Evolutionary conservation across 768 basidiomycete genomes (phyloP), one percentile per base, ranked within the genome.

Genomic region (Cantharellus anzutake): DNA sequence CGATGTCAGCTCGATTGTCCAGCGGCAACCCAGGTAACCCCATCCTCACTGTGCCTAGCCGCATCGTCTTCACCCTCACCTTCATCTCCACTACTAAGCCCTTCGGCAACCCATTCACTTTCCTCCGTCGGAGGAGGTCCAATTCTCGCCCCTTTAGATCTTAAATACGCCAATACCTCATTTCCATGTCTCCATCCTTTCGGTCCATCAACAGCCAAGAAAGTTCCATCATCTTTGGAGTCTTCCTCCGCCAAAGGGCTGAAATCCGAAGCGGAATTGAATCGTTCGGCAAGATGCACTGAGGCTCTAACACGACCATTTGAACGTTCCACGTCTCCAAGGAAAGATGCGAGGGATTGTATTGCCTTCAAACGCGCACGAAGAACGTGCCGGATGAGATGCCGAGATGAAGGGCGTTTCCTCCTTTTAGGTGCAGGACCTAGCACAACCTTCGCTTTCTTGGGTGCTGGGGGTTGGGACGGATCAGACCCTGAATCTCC

Each of bases 341-440:
- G 80, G 68, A 88, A 83, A 57, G 71, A 71, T 16, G 83, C 82
- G 16, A 97, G 78, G 3, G 82, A 80, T 61, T 81, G 80, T 41
- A 83, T 78, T 14, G 91, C 90, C 68, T 90, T 82, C 3, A 82
- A 78, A n/a, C 93, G 83, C 35, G 86, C 83, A 16, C 86, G 78
- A 57, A 97, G 74, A 60, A 96, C 86, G 70, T 96, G 89, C 20
- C 88, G 85, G 65, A 97, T 82, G 61, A 96, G 80, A 51, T 82
- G 79, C 51, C 88, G 81, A 4, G 88, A 83, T 5, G 89, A 83
- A 1, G 90, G 82, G 34, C 65, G 67, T 57, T 65, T 63, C 41
- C 56, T 35, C 44, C 60, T 56, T 51, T 56, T 64, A 2, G 60
- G 48, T 39, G 34, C 38, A 44, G 41, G 51, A 29, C 20, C 20